Conservation (phyloP, 2,329 filamentous ascomycete species). For the Paracamarosporium sp. region DNA sequence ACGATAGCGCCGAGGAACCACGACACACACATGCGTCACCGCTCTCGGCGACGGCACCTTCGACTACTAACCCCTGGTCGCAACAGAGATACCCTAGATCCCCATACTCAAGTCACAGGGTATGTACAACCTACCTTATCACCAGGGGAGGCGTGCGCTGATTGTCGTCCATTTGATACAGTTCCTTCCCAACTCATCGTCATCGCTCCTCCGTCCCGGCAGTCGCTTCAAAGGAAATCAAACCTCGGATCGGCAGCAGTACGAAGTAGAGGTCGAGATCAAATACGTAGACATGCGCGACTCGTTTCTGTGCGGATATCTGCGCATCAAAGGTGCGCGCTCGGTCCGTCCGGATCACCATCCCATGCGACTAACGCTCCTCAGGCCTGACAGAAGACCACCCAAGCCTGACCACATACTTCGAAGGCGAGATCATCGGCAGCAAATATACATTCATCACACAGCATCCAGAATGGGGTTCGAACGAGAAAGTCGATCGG, state of each 20-base stretch:
- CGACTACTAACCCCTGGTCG: conserved; percentile 29
- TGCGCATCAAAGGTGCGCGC: conserved; percentile 85
- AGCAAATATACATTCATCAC: conserved; percentile 94
- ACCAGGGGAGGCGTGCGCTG: background rate
- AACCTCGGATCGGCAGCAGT: conserved; percentile 89
- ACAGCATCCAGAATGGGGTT: conserved; percentile 88
- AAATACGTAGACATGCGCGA: conserved; percentile 95
- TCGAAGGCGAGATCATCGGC: conserved; percentile 97
- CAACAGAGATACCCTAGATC: conserved; percentile 34
- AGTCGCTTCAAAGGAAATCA: conserved; percentile 91
- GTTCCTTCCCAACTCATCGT: conserved; percentile 80
- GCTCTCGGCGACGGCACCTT: conserved; percentile 32
- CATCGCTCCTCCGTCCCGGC: conserved; percentile 83
- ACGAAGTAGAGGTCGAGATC: conserved; percentile 95
- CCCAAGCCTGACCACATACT: conserved; percentile 96
- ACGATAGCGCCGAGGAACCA: conserved; percentile 43
- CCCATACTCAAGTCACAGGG: conserved; percentile 43
- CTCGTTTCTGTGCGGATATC: conserved; percentile 92
- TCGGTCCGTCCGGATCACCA: background rate
- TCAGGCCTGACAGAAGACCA: conserved; percentile 92
- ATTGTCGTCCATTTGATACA: conserved; percentile 46
- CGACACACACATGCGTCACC: conserved; percentile 41
- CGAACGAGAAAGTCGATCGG: conserved; percentile 87
- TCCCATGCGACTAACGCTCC: conserved; percentile 20
- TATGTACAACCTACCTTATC: conserved; percentile 25